Conservation (phyloP, 2,329 filamentous ascomycete species). For the Pestalotiopsis sp. region DNA sequence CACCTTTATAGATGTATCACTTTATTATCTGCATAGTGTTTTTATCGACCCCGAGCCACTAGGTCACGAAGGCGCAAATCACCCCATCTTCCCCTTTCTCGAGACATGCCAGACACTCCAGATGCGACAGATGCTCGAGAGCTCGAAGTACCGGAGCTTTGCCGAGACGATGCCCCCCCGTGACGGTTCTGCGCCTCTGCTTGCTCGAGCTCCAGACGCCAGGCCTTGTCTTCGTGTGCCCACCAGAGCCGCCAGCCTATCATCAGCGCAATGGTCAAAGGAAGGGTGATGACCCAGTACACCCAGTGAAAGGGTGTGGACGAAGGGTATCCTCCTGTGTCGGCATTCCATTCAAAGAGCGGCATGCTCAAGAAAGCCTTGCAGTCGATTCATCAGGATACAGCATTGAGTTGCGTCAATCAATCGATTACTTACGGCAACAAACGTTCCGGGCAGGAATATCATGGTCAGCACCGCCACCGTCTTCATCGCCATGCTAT, state of each 20-base stretch:
- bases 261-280: constrained; percentile 6
- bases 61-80: neutral
- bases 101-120: neutral
- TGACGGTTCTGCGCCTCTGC: neutral
- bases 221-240: constrained; percentile 3
- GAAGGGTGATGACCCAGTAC: constrained; percentile 8
- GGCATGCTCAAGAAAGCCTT: constrained; percentile 8
- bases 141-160: neutral
- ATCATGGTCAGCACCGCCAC: constrained; percentile 65
- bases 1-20: too few species aligned
- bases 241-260: constrained; percentile 7
- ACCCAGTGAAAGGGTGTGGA: constrained; percentile 9
- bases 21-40: neutral
- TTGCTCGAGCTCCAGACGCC: neutral
- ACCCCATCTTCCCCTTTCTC: neutral
- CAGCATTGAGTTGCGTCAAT: constrained; percentile 54
- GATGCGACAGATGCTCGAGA: neutral
- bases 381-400: neutral
- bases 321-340: constrained; percentile 2
- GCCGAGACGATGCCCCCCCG: neutral
- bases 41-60: neutral
- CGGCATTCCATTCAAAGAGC: constrained; percentile 4
- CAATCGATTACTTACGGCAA: constrained; percentile 58
- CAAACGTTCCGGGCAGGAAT: constrained; percentile 64
- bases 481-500: constrained; percentile 68